phyloP scores from a whole-genome alignment of 2,329 filamentous ascomycete species.

The Fusarium albosuccineum region DNA sequence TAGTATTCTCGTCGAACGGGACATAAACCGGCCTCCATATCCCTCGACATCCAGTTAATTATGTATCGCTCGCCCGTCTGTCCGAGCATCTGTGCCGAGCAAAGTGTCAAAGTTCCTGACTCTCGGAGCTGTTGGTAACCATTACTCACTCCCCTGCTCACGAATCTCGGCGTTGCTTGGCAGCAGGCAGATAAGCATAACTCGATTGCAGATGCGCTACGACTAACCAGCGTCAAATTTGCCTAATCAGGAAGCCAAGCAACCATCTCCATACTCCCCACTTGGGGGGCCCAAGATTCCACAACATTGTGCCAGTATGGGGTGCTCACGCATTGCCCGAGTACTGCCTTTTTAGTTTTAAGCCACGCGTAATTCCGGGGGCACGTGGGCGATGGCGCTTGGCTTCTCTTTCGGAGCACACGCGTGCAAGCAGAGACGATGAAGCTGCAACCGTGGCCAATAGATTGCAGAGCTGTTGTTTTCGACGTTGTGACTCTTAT shows the following conservation, averaged over 20 bases:
- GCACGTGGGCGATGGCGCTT: neutral
- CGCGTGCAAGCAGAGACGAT: neutral
- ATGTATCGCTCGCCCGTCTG: neutral
- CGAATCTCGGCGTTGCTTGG: slow-evolving; percentile 3
- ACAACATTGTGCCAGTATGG: neutral
- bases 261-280: neutral
- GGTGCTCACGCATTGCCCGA: neutral
- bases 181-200: slow-evolving; percentile 8
- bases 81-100: neutral
- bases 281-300: neutral
- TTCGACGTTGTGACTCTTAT: neutral
- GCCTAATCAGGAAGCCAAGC: slow-evolving; percentile 10
- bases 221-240: neutral
- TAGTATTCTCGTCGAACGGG: neutral
- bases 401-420: neutral
- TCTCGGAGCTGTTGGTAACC: neutral
- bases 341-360: neutral
- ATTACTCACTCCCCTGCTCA: neutral
- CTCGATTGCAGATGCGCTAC: neutral
- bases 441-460: neutral
- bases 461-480: neutral
- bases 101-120: neutral
- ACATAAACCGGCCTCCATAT: too few species aligned
- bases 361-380: neutral
- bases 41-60: neutral